Evolutionary conservation across 2,329 filamentous ascomycete genomes (phyloP).

Genomic region (Colletotrichum trifolii): DNA sequence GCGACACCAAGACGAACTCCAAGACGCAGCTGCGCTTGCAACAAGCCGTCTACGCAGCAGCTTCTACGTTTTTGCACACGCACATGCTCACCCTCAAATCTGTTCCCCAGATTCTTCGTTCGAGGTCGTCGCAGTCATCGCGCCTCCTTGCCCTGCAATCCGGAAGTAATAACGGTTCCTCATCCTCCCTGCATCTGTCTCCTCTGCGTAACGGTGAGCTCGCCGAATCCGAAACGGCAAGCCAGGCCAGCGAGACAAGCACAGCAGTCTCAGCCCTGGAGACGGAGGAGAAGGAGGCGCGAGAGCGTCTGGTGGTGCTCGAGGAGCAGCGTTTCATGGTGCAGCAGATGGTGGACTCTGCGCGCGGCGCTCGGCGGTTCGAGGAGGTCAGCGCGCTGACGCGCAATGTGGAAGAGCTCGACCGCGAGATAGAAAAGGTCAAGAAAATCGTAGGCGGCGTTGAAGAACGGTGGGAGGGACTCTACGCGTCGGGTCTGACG

Average conservation of each 20-base stretch:
- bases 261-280: constrained; percentile 72
- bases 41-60: constrained; percentile 83
- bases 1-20: constrained; percentile 80
- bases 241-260: constrained; percentile 62
- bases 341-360: constrained; percentile 82
- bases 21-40: constrained; percentile 80
- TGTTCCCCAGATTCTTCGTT: constrained; percentile 72
- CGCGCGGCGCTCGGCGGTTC: constrained; percentile 80
- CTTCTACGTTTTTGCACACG: constrained; percentile 84
- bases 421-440: constrained; percentile 77
- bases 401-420: constrained; percentile 84
- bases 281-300: constrained; percentile 83
- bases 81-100: constrained; percentile 91
- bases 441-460: constrained; percentile 73
- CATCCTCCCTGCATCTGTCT: constrained; percentile 48
- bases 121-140: constrained; percentile 48
- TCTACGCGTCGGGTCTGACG: constrained; percentile 50
- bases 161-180: constrained; percentile 46
- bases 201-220: constrained; percentile 62
- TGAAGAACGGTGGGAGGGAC: constrained; percentile 68
- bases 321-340: constrained; percentile 95
- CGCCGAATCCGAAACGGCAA: constrained; percentile 59
- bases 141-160: constrained; percentile 46
- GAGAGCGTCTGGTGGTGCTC: constrained; percentile 83
- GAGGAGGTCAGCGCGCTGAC: constrained; percentile 87